Conservation (phyloP, 306 rosid genomes). For the Cucurbita moschata region DNA sequence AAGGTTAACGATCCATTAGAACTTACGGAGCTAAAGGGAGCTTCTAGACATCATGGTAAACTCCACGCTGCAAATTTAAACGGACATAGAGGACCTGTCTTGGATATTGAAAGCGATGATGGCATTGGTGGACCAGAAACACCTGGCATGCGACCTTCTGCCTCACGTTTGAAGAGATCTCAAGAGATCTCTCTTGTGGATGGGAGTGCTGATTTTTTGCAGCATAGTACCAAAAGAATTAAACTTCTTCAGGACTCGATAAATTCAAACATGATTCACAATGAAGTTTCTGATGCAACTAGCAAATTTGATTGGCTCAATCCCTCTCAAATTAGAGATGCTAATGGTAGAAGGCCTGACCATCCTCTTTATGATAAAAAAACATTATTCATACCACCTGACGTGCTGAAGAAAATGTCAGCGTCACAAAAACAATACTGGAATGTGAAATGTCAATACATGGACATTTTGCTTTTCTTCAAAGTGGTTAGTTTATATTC, state of each 20-base stretch:
- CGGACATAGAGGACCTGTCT: slow-evolving; percentile 12
- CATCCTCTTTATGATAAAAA: slow-evolving; percentile 58
- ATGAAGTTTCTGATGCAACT: slow-evolving; percentile 30
- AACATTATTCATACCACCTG: slow-evolving; percentile 69
- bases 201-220: slow-evolving; percentile 13
- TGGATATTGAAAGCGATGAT: slow-evolving; percentile 19
- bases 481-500: slow-evolving; percentile 71
- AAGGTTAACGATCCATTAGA: slow-evolving; percentile 12
- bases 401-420: slow-evolving; percentile 60
- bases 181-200: slow-evolving; percentile 29
- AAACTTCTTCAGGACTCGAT: slow-evolving; percentile 41
- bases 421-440: slow-evolving; percentile 93
- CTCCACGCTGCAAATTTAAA: slow-evolving; percentile 12
- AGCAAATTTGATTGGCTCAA: slow-evolving; percentile 95
- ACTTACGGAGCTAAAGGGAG: slow-evolving; percentile 14
- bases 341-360: slow-evolving; percentile 45
- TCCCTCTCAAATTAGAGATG: slow-evolving; percentile 67
- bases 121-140: slow-evolving; percentile 62
- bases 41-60: slow-evolving; percentile 15
- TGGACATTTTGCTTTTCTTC: slow-evolving; percentile 79
- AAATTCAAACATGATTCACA: slow-evolving; percentile 18
- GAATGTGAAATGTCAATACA: slow-evolving; percentile 80
- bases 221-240: slow-evolving; percentile 45
- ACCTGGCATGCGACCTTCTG: slow-evolving; percentile 47
- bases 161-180: slow-evolving; percentile 45